A percentile compares a stretch with the other conserved stretches of the same genome.
Conservation (phyloP, 257 asterid species). For the Nicotiana knightiana region DNA sequence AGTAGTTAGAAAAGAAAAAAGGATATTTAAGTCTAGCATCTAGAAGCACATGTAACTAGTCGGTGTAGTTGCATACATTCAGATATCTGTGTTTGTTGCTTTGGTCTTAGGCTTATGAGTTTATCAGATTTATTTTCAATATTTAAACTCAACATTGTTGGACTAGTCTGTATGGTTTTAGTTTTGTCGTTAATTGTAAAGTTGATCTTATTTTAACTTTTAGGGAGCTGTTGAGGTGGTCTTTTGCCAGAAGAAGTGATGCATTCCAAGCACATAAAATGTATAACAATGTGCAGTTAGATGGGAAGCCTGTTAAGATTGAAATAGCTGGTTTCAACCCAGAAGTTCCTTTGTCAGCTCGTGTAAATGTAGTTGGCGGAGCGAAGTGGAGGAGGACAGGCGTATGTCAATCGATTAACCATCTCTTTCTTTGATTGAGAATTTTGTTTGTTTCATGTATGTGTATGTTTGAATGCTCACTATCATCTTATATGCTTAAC, state of each 20-base stretch:
- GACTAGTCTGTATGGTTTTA: background rate
- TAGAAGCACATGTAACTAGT: background rate
- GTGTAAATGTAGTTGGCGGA: conserved; percentile 64
- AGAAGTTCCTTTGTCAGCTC: conserved; percentile 55
- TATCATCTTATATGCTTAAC: background rate
- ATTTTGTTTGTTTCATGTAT: background rate
- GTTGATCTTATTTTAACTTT: background rate
- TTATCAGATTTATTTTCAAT: background rate
- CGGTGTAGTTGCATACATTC: background rate
- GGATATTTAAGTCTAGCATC: background rate
- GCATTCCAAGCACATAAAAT: conserved; percentile 74
- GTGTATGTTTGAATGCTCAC: background rate
- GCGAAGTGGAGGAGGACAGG: conserved; percentile 57
- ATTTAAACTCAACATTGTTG: background rate
- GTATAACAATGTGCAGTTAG: conserved; percentile 78
- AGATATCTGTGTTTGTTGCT: conserved; percentile 3
- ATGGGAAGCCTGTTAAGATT: conserved; percentile 88
- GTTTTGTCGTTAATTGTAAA: background rate
- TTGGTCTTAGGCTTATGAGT: background rate
- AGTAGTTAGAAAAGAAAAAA: background rate
- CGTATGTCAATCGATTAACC: conserved; percentile 34
- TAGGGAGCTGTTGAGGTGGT: conserved; percentile 92
- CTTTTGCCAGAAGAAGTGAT: conserved; percentile 67
- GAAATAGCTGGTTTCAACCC: conserved; percentile 54
- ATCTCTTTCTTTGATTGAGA: background rate